A percentile compares a stretch with the other conserved stretches of the same genome.
These are phyloP conservation scores for Moniliophthora roreri DNA, from an alignment of 1,284 basidiomycete genomes.

Conservation along the genomic window DNA sequence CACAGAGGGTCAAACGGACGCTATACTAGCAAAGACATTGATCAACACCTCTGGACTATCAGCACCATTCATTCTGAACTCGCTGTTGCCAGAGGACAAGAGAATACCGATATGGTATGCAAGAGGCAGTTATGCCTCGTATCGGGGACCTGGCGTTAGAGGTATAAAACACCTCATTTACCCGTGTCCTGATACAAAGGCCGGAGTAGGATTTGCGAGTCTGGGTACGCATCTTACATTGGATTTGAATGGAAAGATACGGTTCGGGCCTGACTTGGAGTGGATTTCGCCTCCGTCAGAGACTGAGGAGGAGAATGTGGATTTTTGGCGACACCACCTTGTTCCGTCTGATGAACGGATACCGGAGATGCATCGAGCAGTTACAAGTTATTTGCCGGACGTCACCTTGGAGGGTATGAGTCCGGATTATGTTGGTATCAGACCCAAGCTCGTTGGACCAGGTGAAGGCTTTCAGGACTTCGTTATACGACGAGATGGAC, in stretches of 20 bases:
- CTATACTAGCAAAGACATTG: constrained; percentile 81
- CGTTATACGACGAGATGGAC: constrained; percentile 56
- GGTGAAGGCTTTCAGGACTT: constrained; percentile 86
- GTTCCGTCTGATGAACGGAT: constrained; percentile 67
- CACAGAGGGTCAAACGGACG: constrained; percentile 58
- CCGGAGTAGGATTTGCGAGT: constrained; percentile 64
- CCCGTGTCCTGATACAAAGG: constrained; percentile 75
- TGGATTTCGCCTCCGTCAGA: constrained; percentile 65
- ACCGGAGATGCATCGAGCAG: constrained; percentile 64
- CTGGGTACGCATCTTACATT: constrained; percentile 92
- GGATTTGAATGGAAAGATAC: constrained; percentile 84
- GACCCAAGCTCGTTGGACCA: constrained; percentile 85
- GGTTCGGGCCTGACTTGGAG: constrained; percentile 94
- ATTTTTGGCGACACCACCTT: constrained; percentile 79
- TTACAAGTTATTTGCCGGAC: constrained; percentile 74
- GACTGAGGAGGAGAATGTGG: constrained; percentile 48
- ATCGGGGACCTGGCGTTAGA: constrained; percentile 73
- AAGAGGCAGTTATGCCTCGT: constrained; percentile 85
- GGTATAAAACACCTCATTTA: constrained; percentile 82
- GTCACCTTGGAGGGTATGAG: constrained; percentile 66
- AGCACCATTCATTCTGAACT: constrained; percentile 69
- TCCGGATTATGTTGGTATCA: constrained; percentile 90
- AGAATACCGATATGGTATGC: constrained; percentile 74
- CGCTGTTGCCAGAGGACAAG: constrained; percentile 55
- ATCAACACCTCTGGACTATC: constrained; percentile 91